Evolutionary conservation across 139 green algal species (phyloP), one percentile per base, ranked within the genome.

Genomic region (Chlorella vulgaris): DNA sequence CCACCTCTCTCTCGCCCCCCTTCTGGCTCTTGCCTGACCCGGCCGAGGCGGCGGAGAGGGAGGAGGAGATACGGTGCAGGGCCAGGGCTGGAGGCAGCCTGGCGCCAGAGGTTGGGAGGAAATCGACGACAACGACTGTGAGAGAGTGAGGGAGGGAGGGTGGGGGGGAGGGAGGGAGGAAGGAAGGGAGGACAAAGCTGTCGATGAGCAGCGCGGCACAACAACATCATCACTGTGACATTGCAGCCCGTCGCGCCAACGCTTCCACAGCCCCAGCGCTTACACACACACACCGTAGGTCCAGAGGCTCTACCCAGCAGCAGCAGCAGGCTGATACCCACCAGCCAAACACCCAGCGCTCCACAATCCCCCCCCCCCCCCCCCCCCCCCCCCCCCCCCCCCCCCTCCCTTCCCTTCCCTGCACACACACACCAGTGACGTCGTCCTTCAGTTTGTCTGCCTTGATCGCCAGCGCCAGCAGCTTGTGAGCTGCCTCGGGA

Each of bases 91-190:
- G 42, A 6, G 83, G 83, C 42, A 87, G 33, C n/a, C 53, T 51
- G 36, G 79, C 36, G 35, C 50, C 43, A 53, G 76, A 19, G 24
- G 24, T n/a, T 0, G 88, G 84, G 38, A 89, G 65, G 29, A 94
- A 89, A 81, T 95, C 91, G 24, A 93, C 83, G 7, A 94, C 89
- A 22, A 93, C 63, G 31, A 88, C 74, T 60, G 84, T 21, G 0
- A 69, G 55, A 28, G n/a, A 69, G 69, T 53, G 36, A 40, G 60
- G 50, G 38, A 21, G 33, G 28, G n/a, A 6, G 18, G 26, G 7
- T 43, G 31, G 10, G 6, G 5, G 29, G 31, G 63, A 33, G 6
- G 63, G 1, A 43, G 31, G 63, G 22, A 29, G n/a, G 63, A 33
- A 19, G 63, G 62, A 40, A 13, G 62, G 29, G 62, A 33, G 24